Conservation (phyloP, 2,329 filamentous ascomycete species). For the Penicillium freii region DNA sequence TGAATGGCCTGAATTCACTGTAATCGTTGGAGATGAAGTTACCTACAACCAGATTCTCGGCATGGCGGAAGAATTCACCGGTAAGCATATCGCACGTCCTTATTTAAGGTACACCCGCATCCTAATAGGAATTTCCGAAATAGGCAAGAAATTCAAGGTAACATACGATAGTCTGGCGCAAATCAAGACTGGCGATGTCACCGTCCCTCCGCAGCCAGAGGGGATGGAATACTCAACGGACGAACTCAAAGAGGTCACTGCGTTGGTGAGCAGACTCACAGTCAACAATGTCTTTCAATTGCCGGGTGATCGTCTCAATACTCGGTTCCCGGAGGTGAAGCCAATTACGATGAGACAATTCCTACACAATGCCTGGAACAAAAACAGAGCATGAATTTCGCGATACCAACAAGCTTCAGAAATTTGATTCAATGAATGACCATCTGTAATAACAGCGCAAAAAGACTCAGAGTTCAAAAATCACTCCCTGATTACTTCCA, state of each 20-base stretch:
- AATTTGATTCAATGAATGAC: background rate
- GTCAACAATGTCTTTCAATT: constrained; percentile 31
- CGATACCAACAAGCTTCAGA: background rate
- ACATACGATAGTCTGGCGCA: constrained; percentile 35
- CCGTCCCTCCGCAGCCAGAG: constrained; percentile 30
- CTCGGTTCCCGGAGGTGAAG: constrained; percentile 23
- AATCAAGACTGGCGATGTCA: constrained; percentile 36
- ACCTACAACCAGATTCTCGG: constrained; percentile 48
- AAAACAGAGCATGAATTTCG: background rate
- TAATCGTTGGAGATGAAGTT: constrained; percentile 41
- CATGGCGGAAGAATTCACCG: constrained; percentile 45
- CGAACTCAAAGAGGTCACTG: constrained; percentile 28
- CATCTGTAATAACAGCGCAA: background rate
- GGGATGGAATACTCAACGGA: constrained; percentile 18
- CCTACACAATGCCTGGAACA: constrained; percentile 20
- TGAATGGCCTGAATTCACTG: constrained; percentile 45
- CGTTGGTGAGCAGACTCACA: constrained; percentile 29
- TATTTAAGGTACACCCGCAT: background rate
- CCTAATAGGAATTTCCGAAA: background rate
- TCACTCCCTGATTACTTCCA: background rate
- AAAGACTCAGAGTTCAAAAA: background rate
- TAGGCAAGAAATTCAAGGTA: constrained; percentile 39
- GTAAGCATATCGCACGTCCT: constrained; percentile 27
- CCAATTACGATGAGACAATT: constrained; percentile 27
- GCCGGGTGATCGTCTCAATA: constrained; percentile 25